These are phyloP conservation scores for Podila epicladia DNA, from an alignment of 192 early-diverging fungal species.

Conservation along the genomic window DNA sequence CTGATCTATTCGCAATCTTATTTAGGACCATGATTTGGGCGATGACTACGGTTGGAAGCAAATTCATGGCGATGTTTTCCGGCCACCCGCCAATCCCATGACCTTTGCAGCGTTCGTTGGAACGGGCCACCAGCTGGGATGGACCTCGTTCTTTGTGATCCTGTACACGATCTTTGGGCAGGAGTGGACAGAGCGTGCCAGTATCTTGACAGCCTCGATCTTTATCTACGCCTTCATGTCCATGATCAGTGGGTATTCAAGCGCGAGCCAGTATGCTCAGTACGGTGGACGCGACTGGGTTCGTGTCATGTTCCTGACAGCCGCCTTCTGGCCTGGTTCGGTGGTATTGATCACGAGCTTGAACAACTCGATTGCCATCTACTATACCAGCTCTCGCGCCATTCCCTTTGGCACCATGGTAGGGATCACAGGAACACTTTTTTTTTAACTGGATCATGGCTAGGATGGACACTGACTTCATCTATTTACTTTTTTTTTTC, in stretches of 20 bases:
- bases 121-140: slow-evolving; percentile 68
- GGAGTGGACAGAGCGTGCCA: slow-evolving; percentile 71
- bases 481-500: background rate
- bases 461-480: background rate
- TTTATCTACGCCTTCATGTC: slow-evolving; percentile 83
- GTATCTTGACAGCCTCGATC: slow-evolving; percentile 80
- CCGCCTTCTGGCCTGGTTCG: slow-evolving; percentile 72
- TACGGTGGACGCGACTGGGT: slow-evolving; percentile 81
- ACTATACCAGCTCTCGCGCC: slow-evolving; percentile 76
- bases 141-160: slow-evolving; percentile 61
- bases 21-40: slow-evolving; percentile 73
- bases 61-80: slow-evolving; percentile 88
- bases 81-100: slow-evolving; percentile 71
- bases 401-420: slow-evolving; percentile 83
- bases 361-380: slow-evolving; percentile 79
- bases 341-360: slow-evolving; percentile 62
- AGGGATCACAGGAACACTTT: background rate
- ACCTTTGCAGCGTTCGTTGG: slow-evolving; percentile 76
- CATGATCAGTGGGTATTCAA: slow-evolving; percentile 72
- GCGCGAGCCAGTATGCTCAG: slow-evolving; percentile 70
- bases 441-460: background rate
- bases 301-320: slow-evolving; percentile 69
- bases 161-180: slow-evolving; percentile 66
- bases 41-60: slow-evolving; percentile 94
- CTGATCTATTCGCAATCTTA: background rate